These are phyloP conservation scores for Neurospora cerealis DNA, from an alignment of 495 filamentous ascomycete genomes.

Conservation along the genomic window DNA sequence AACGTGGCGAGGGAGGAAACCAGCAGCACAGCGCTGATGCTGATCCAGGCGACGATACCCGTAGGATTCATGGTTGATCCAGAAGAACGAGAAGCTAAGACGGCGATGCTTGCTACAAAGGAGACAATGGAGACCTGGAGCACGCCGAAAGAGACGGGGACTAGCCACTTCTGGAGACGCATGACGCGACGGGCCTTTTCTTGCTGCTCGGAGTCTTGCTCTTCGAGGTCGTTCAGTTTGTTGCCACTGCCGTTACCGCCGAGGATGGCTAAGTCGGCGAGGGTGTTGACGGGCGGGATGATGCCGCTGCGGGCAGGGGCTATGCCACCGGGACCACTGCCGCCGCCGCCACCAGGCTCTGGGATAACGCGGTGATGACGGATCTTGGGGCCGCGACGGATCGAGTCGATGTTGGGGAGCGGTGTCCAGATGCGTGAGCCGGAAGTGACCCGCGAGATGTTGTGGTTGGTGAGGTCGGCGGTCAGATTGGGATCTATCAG, in stretches of 20 bases:
- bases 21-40: slow-evolving; percentile 4
- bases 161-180: not conserved
- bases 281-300: not conserved
- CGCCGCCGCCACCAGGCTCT: not conserved
- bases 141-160: slow-evolving; percentile 1
- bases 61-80: slow-evolving; percentile 1
- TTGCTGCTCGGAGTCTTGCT: not conserved
- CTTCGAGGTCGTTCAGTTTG: not conserved
- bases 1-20: slow-evolving; percentile 1
- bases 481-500: not conserved
- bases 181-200: not conserved
- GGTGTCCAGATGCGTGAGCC: not conserved
- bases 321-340: not conserved
- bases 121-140: slow-evolving; percentile 6
- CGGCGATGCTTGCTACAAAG: slow-evolving; percentile 8
- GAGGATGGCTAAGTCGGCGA: not conserved
- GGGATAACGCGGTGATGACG: slow-evolving; percentile 6
- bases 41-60: not conserved
- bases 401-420: slow-evolving; percentile 1
- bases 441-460: not conserved
- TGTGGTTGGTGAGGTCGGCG: not conserved
- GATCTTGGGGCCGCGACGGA: slow-evolving; percentile 10
- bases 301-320: not conserved
- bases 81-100: not conserved
- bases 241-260: not conserved